Percentiles rank a stretch among this genome's conserved stretches.
Evolutionary conservation across 257 asterid genomes (phyloP).

Genomic region (Paulownia fortunei): DNA sequence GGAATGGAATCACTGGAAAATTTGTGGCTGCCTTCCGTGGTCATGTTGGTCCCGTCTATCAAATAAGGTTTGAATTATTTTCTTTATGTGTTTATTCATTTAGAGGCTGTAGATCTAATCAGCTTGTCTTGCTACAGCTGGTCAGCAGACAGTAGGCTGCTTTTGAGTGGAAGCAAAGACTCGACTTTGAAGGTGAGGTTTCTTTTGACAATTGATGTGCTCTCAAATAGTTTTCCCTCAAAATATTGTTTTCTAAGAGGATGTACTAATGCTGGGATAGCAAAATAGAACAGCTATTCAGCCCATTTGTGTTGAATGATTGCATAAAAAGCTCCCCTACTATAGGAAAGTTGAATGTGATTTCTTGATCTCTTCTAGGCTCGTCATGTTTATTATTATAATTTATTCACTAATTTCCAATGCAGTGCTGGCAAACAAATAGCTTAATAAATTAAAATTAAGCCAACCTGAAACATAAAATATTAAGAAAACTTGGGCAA

Average conservation of each 20-base stretch:
- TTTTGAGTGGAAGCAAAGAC: conserved; percentile 96
- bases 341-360: background rate
- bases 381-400: background rate
- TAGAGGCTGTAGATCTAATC: conserved; percentile 17
- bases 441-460: background rate
- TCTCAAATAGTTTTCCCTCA: background rate
- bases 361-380: background rate
- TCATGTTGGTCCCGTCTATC: conserved; percentile 97
- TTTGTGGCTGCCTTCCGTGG: conserved; percentile 93
- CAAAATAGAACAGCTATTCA: background rate
- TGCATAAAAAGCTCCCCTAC: background rate
- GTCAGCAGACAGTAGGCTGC: conserved; percentile 97
- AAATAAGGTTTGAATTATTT: conserved; percentile 69
- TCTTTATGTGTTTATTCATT: conserved; percentile 13
- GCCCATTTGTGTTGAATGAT: background rate
- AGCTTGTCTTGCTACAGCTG: conserved; percentile 62
- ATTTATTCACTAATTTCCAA: background rate
- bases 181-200: conserved; percentile 83
- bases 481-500: background rate
- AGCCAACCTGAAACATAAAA: background rate
- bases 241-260: background rate
- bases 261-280: background rate
- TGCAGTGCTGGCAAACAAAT: background rate
- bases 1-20: conserved; percentile 92
- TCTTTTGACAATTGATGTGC: conserved; percentile 10